Evolutionary conservation across 495 filamentous ascomycete species (phyloP).

Genomic region (Opeltia flavorubescens): DNA sequence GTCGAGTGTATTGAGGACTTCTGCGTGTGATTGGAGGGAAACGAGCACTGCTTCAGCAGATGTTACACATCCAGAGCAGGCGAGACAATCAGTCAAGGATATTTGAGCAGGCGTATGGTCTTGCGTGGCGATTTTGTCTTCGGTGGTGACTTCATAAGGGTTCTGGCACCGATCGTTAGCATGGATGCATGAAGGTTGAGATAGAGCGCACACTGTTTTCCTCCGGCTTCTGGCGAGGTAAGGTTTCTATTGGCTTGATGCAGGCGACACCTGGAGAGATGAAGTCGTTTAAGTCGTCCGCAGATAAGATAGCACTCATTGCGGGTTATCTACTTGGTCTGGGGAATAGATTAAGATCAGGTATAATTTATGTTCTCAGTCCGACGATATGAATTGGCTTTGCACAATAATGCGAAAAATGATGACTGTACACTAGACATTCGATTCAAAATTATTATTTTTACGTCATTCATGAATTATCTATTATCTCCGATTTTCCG

Average conservation of each 20-base stretch:
- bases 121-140: conserved; percentile 56
- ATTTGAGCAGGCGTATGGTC: conserved; percentile 63
- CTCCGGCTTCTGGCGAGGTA: conserved; percentile 42
- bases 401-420: too few species aligned
- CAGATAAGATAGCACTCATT: conserved; percentile 94
- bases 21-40: conserved; percentile 77
- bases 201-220: conserved; percentile 10
- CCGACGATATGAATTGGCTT: too few species aligned
- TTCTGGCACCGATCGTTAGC: conserved; percentile 27
- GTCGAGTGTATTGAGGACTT: conserved; percentile 75
- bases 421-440: too few species aligned
- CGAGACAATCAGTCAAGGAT: conserved; percentile 91
- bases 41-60: conserved; percentile 93
- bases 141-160: conserved; percentile 76
- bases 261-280: conserved; percentile 94
- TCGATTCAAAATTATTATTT: too few species aligned
- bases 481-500: too few species aligned
- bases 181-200: conserved; percentile 1
- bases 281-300: conserved; percentile 96
- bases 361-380: too few species aligned
- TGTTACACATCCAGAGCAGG: conserved; percentile 94
- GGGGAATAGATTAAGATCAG: too few species aligned
- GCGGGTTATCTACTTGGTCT: not conserved
- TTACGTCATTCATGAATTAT: too few species aligned
- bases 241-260: conserved; percentile 90